Conservation (phyloP, 1,284 basidiomycete species). For the Pyrrhoderma lamaoense region DNA sequence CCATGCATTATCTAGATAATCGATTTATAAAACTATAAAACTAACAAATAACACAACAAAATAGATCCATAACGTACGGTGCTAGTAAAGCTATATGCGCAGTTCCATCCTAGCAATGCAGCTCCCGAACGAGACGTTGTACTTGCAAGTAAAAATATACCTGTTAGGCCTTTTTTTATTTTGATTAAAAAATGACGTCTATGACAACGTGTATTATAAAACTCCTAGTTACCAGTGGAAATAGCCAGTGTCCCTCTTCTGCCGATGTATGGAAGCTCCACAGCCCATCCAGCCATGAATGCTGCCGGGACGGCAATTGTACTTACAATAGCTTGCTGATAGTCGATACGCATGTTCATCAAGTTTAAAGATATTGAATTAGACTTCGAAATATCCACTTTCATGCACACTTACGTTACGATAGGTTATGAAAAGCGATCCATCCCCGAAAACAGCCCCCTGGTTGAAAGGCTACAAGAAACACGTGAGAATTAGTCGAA, state of each 20-base stretch:
- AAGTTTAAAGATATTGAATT: constrained; percentile 8
- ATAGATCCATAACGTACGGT: constrained; percentile 39
- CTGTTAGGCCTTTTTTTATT: constrained; percentile 46
- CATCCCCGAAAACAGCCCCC: constrained; percentile 44
- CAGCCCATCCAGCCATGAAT: constrained; percentile 53
- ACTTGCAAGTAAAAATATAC: constrained; percentile 59
- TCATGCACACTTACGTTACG: constrained; percentile 35
- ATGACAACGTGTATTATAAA: constrained; percentile 13
- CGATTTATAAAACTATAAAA: neutral
- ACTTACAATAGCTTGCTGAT: constrained; percentile 50
- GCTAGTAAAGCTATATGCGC: constrained; percentile 54
- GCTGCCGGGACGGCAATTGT: constrained; percentile 63
- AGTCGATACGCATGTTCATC: too few species aligned
- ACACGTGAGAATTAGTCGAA: too few species aligned
- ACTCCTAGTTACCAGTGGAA: constrained; percentile 29
- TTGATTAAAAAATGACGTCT: neutral
- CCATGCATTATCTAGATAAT: constrained; percentile 66
- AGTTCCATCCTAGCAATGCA: constrained; percentile 67
- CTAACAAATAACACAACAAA: too few species aligned
- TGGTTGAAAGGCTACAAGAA: constrained; percentile 33
- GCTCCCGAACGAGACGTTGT: constrained; percentile 59
- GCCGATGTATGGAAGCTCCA: constrained; percentile 55
- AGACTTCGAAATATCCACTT: too few species aligned
- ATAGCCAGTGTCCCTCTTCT: constrained; percentile 56
- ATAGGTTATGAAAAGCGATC: constrained; percentile 42